Base-by-base conservation (phyloP, 1,139 yeast genomes). In the Geotrichum reessii region DNA sequence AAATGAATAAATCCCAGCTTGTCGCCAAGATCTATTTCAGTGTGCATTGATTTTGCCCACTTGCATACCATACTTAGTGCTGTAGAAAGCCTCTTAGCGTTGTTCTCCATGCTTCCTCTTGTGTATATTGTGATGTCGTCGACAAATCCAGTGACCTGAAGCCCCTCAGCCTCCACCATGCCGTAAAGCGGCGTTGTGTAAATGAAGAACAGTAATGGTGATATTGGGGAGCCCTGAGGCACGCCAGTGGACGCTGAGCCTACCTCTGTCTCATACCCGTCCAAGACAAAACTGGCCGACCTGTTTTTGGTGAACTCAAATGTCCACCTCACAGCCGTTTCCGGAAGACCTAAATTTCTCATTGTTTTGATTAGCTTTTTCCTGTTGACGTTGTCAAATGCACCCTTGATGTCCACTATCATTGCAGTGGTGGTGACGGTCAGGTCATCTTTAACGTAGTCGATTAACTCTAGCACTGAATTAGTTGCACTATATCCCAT, bases 211-310 rank as follows among this genome's bases (percentile, higher is more conserved):
- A 63, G 53, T 51, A 63, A 33, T 12, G 63, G 64, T 9, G 65
- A 63, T n/a, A 61, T 56, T 3, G 65, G 65, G 22, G 62, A 62
- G 11, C 63, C 64, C 27, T 62, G 64, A 1, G 65, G 65, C 31
- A 62, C 57, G 24, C 64, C 64, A 1, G 58, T 61, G 27, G 33
- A 21, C 24, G 52, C 31, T 17, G 37, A 2, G 37, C 11, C 37
- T 31, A 31, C 6, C 6, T 31, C 37, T 14, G 37, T 47, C 25
- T 46, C 53, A 14, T 17, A 19, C n/a, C 21, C 42, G 37, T 11
- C 48, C 22, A 24, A 22, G 14, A 21, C 37, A 2, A 31, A 6
- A 14, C 8, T 31, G 9, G 37, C 11, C 37, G 12, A 31, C 11
- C 37, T 31, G 2, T 31, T 4, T 14, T 31, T 31, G 2, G 8